These are phyloP conservation scores for Symbiodinium natans DNA, from an alignment of 73 alveolate genomes.

Conservation along the genomic window DNA sequence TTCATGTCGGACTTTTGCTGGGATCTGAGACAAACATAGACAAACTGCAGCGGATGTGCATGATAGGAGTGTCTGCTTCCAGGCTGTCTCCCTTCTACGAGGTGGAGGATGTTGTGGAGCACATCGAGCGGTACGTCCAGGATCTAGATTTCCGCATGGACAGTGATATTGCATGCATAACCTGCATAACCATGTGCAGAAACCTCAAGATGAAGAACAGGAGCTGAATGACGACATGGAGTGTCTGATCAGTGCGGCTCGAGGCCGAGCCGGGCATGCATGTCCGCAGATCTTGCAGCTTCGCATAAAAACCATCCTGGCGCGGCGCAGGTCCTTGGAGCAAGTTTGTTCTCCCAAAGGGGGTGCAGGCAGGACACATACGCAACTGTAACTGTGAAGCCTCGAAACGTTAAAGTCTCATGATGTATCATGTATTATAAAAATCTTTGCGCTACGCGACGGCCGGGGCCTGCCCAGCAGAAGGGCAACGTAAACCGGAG, in stretches of 20 bases:
- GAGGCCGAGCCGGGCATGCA: background rate
- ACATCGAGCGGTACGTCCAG: conserved; percentile 59
- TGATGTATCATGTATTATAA: too few species aligned
- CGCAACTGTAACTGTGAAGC: too few species aligned
- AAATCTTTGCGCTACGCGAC: too few species aligned
- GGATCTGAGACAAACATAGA: too few species aligned
- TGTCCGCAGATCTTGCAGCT: too few species aligned
- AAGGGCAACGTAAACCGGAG: too few species aligned
- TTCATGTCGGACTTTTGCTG: too few species aligned
- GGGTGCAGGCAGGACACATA: conserved; percentile 42
- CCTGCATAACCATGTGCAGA: background rate
- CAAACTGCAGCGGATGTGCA: too few species aligned
- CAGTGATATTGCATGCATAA: background rate
- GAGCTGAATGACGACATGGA: conserved; percentile 44
- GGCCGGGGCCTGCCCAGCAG: too few species aligned
- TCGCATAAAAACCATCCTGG: too few species aligned
- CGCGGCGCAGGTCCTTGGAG: conserved; percentile 47
- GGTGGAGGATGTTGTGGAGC: conserved; percentile 80
- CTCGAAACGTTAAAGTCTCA: too few species aligned
- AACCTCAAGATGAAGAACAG: background rate
- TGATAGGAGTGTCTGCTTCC: too few species aligned
- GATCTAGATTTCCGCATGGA: background rate
- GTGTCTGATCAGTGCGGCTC: background rate
- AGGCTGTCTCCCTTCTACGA: conserved; percentile 81
- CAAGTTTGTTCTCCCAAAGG: conserved; percentile 35